Evolutionary conservation across 306 rosid genomes (phyloP).

Genomic region (Herpetospermum pedunculosum): DNA sequence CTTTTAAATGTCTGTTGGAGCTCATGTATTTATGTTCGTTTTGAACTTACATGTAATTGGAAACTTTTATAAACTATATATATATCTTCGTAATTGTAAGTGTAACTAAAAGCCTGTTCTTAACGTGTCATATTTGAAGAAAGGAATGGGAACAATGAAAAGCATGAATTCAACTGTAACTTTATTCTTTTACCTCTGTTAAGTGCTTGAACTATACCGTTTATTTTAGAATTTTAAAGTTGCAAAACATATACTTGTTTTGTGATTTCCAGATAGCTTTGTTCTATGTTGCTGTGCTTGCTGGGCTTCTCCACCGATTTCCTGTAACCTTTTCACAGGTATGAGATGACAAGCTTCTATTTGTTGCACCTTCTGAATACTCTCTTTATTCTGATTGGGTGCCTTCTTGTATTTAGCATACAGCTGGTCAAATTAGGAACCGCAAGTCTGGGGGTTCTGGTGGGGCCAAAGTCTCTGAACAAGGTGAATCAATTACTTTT

Average conservation of each 20-base stretch:
- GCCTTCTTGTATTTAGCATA: constrained; percentile 47
- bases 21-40: background rate
- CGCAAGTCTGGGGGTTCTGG: constrained; percentile 72
- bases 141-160: background rate
- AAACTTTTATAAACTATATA: background rate
- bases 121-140: background rate
- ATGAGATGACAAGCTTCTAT: constrained; percentile 9
- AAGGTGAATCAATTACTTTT: constrained; percentile 76
- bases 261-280: constrained; percentile 57
- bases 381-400: constrained; percentile 21
- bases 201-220: background rate
- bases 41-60: background rate
- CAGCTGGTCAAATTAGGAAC: constrained; percentile 83
- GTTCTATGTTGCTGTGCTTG: constrained; percentile 81
- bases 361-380: constrained; percentile 5
- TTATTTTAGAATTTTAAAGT: background rate
- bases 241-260: constrained; percentile 20
- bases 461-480: constrained; percentile 65
- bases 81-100: background rate
- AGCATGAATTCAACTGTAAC: background rate
- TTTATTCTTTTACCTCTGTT: background rate
- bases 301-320: constrained; percentile 77
- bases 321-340: constrained; percentile 89
- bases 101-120: background rate
- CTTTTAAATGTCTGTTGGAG: background rate